Percentiles rank a stretch among this genome's conserved stretches.
phyloP scores from a whole-genome alignment of 2,329 filamentous ascomycete species.

The Aspergillus brunneoviolaceus region DNA sequence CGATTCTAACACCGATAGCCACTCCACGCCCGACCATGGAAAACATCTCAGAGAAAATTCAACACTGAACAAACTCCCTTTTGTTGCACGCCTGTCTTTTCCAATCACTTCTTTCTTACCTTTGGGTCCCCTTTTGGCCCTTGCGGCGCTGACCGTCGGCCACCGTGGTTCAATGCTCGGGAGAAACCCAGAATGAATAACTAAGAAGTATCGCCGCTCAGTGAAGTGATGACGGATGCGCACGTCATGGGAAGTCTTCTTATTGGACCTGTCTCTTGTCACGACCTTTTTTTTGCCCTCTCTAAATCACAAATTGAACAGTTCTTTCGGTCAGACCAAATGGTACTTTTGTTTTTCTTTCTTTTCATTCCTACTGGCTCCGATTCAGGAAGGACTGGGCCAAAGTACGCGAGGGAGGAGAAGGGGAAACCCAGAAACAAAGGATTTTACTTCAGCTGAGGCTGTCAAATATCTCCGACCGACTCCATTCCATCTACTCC shows the following conservation, averaged over 20 bases:
- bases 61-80: not conserved
- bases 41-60: constrained; percentile 12
- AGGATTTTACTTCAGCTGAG: not conserved
- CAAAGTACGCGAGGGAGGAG: not conserved
- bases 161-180: constrained; percentile 7
- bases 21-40: constrained; percentile 14
- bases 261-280: constrained; percentile 10
- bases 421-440: not conserved
- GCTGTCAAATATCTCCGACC: not conserved
- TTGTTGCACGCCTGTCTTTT: not conserved
- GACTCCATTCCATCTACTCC: not conserved
- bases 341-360: not conserved
- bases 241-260: constrained; percentile 14
- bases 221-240: constrained; percentile 15
- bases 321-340: not conserved
- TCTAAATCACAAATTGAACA: not conserved
- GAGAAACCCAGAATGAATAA: constrained; percentile 3
- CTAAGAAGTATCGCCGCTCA: not conserved
- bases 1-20: constrained; percentile 16
- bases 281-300: not conserved
- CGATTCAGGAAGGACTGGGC: not conserved
- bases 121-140: not conserved
- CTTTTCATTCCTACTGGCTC: not conserved
- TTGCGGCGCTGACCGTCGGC: constrained; percentile 5
- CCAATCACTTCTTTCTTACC: constrained; percentile 1